A percentile compares a stretch with the other conserved stretches of the same genome.
phyloP scores from a whole-genome alignment of 1,139 yeast genomes.

The Candida albicans region DNA sequence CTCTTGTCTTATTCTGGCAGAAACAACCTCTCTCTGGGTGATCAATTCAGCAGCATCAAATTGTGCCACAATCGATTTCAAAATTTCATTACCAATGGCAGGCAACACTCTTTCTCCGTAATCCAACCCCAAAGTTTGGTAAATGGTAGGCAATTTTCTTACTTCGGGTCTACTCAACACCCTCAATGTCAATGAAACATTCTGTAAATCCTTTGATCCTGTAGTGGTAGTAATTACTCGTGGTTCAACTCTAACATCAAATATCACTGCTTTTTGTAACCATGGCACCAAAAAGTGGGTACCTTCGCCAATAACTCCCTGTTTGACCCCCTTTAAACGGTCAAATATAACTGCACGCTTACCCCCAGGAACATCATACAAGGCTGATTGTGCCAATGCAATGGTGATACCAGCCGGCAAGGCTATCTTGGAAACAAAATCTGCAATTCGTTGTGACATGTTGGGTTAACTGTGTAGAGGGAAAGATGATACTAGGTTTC shows the following conservation, averaged over 20 bases:
- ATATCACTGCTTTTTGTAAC: slow-evolving; percentile 88
- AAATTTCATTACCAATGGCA: slow-evolving; percentile 93
- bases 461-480: neutral
- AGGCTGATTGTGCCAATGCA: slow-evolving; percentile 66
- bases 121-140: slow-evolving; percentile 89
- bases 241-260: slow-evolving; percentile 89
- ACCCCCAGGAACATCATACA: slow-evolving; percentile 96
- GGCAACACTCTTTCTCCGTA: slow-evolving; percentile 97
- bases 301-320: slow-evolving; percentile 89
- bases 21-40: slow-evolving; percentile 94
- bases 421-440: slow-evolving; percentile 51
- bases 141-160: slow-evolving; percentile 73
- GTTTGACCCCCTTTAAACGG: slow-evolving; percentile 85
- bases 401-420: slow-evolving; percentile 69
- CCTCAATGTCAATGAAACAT: slow-evolving; percentile 89
- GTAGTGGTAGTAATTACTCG: slow-evolving; percentile 93
- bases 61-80: slow-evolving; percentile 95
- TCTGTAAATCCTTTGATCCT: slow-evolving; percentile 96
- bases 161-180: slow-evolving; percentile 96
- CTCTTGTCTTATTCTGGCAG: slow-evolving; percentile 86
- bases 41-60: slow-evolving; percentile 97
- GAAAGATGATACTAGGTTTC: too few species aligned
- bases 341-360: slow-evolving; percentile 94
- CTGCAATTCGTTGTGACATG: slow-evolving; percentile 43
- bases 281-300: slow-evolving; percentile 95